These are phyloP conservation scores for Madurella fahalii DNA, from an alignment of 2,329 filamentous ascomycete genomes.

Conservation along the genomic window DNA sequence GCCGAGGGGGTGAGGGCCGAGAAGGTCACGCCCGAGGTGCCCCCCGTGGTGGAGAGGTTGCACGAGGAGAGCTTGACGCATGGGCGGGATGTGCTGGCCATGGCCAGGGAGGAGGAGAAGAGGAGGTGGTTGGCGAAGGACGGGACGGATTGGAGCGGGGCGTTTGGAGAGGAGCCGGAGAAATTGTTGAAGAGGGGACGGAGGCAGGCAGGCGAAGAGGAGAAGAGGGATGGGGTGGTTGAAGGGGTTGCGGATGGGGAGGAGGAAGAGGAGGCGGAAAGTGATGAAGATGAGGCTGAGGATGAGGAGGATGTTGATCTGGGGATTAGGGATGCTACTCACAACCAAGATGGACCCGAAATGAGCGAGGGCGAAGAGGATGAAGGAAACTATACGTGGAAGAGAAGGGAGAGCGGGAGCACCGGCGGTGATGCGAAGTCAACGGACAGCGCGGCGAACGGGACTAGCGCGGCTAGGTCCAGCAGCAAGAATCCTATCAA, in stretches of 20 bases:
- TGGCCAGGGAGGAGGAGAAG: constrained; percentile 67
- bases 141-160: constrained; percentile 81
- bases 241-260: constrained; percentile 24
- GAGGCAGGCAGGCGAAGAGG: constrained; percentile 32
- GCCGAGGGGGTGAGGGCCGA: constrained; percentile 77
- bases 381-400: constrained; percentile 12
- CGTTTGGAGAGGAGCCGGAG: constrained; percentile 74
- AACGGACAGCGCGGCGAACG: constrained; percentile 38
- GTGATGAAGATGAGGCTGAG: background rate
- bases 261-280: background rate
- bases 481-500: constrained; percentile 50
- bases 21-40: constrained; percentile 68
- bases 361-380: constrained; percentile 2
- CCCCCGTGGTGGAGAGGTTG: constrained; percentile 65
- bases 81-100: constrained; percentile 74
- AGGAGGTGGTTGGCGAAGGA: constrained; percentile 73
- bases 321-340: constrained; percentile 21
- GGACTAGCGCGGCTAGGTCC: constrained; percentile 24
- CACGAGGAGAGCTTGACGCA: constrained; percentile 79
- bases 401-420: constrained; percentile 9
- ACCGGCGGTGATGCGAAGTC: constrained; percentile 33
- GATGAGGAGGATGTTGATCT: constrained; percentile 21
- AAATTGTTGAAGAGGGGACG: constrained; percentile 37
- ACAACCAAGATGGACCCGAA: constrained; percentile 1
- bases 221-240: constrained; percentile 30